phyloP scores from a whole-genome alignment of 73 alveolate genomes.

The Blepharisma stoltei region DNA sequence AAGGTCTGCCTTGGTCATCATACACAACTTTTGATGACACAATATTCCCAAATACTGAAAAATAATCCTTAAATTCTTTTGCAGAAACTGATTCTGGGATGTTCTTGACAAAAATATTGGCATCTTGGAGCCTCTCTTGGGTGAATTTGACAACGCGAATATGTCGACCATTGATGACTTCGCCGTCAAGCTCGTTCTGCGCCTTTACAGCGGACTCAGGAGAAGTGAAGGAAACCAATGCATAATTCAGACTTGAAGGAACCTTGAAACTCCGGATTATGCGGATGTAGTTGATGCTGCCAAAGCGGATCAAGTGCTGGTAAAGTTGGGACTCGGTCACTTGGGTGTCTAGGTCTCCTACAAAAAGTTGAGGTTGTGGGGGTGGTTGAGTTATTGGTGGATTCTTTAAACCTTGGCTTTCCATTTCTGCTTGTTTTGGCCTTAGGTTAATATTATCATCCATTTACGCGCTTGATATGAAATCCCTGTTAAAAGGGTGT shows the following conservation, averaged over 20 bases:
- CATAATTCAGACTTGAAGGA: background rate
- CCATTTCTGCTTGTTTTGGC: no score
- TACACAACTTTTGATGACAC: background rate
- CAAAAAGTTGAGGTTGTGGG: background rate
- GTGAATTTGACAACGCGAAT: background rate
- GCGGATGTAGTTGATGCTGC: background rate
- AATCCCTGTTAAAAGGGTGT: no score
- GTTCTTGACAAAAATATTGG: background rate
- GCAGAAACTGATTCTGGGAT: conserved; percentile 3
- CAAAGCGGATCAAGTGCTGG: background rate
- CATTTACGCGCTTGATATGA: no score
- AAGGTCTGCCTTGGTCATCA: background rate
- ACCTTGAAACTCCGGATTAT: background rate
- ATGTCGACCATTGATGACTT: background rate
- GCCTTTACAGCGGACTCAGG: background rate
- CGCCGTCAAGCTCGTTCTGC: conserved; percentile 3
- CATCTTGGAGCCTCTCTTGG: background rate
- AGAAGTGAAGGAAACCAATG: background rate
- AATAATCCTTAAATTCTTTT: background rate
- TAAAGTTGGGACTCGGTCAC: background rate
- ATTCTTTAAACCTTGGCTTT: no score
- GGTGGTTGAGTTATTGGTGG: no score
- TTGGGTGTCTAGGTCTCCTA: background rate
- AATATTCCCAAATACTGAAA: background rate
- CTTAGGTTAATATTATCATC: no score